Conservation (phyloP, 805 yeast genomes). For the Ogataea philodendri region DNA sequence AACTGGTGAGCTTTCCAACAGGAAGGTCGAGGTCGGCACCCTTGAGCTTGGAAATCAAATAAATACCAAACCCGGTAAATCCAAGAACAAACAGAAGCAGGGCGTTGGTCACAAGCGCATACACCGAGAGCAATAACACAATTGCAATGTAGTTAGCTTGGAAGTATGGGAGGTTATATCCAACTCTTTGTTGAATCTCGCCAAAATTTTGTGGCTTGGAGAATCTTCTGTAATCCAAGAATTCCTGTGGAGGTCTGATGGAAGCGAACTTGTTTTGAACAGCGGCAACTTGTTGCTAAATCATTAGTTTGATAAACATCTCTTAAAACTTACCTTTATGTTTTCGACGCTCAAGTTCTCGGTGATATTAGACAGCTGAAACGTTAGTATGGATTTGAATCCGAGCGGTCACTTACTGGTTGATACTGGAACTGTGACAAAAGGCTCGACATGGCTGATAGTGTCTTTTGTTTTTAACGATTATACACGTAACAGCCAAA, state of each 20-base stretch:
- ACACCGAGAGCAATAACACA: slow-evolving; percentile 68
- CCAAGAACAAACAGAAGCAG: slow-evolving; percentile 79
- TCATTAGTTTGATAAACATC: neutral
- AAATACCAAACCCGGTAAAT: slow-evolving; percentile 70
- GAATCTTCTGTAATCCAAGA: slow-evolving; percentile 84
- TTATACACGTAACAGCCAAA: slow-evolving; percentile 16
- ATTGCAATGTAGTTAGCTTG: slow-evolving; percentile 81
- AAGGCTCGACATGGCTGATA: slow-evolving; percentile 24
- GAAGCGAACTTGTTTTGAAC: slow-evolving; percentile 66
- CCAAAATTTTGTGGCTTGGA: slow-evolving; percentile 88
- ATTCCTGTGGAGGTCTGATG: slow-evolving; percentile 87
- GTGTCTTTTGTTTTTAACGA: neutral
- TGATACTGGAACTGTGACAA: slow-evolving; percentile 39
- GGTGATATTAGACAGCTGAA: slow-evolving; percentile 40
- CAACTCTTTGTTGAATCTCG: slow-evolving; percentile 85
- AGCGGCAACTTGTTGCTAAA: slow-evolving; percentile 36
- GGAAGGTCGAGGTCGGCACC: slow-evolving; percentile 84
- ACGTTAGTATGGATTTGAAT: slow-evolving; percentile 16
- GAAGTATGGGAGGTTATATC: slow-evolving; percentile 83
- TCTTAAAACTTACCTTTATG: slow-evolving; percentile 34
- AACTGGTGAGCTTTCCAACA: slow-evolving; percentile 68
- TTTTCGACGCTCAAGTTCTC: slow-evolving; percentile 52
- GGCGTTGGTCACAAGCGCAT: slow-evolving; percentile 84
- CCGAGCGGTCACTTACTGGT: slow-evolving; percentile 36
- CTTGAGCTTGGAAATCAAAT: slow-evolving; percentile 71